Base-by-base conservation (phyloP, 352 stramenopile genomes). In the Poterioochromonas sp. region DNA sequence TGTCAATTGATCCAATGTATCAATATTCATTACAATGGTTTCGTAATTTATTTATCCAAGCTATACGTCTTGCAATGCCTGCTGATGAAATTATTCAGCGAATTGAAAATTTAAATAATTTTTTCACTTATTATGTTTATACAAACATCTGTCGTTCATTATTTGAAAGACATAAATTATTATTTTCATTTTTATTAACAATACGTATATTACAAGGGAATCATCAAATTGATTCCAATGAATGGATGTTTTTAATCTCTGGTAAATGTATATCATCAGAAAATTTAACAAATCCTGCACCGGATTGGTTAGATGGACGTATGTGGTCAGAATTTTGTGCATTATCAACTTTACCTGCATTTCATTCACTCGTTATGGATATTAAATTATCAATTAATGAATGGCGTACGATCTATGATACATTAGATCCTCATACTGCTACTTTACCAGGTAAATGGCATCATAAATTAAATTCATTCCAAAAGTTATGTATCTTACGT, bases 11-110 rank as follows among this genome's bases (percentile, higher is more conserved):
- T 73, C 91, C 91, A 0, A 95, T 96, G 90, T 96, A 95, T 82
- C 91, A 97, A 84, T 97, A 96, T 79, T 95, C 88, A 32, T 81
- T 97, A 37, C 89, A 93, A 69, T 97, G 90, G 91, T 97, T 97
- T 79, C 88, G 92, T 20, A 86, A 86, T 0, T 81, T 96, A 1
- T 97, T 97, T 76, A 85, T 95, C 18, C 89, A 90, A 62, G 88
- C 88, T 40, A 95, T 95, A 37, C 88, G 87, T 37, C 83, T 80
- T 3, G 90, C 91, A 0, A 88, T 89, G 32, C 87, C 89, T 49
- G 91, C 88, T 44, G 90, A 94, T 8, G 87, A 91, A 35, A 85
- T 96, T 0, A 88, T 93, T 73, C 83, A 88, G 77, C 79, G 92
- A 22, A 82, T 96, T 1, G 82, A 83, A 18, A 91, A 93, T 74